Conservation (phyloP, 2,329 filamentous ascomycete genomes). For the Penicillium palitans region DNA sequence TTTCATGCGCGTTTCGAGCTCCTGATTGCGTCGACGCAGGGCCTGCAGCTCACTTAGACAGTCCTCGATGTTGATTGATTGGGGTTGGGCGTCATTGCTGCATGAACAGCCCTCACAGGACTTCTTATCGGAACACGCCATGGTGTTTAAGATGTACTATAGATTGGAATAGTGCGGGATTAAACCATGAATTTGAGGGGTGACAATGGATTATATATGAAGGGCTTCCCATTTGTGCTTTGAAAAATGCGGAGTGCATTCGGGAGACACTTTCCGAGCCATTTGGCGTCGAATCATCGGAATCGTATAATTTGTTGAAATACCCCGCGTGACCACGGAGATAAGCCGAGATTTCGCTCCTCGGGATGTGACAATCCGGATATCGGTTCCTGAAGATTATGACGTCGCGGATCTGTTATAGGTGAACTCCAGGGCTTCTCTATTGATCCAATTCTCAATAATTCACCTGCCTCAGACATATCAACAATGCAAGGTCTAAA, state of each 20-base stretch:
- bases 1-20: conserved; percentile 30
- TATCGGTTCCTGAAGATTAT: not conserved
- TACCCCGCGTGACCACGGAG: not conserved
- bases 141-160: not conserved
- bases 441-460: not conserved
- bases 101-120: conserved; percentile 40
- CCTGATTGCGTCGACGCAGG: conserved; percentile 40
- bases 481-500: not conserved
- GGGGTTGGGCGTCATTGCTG: conserved; percentile 19
- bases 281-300: not conserved
- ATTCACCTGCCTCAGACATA: not conserved
- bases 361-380: conserved; percentile 15
- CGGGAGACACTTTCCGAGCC: conserved; percentile 6
- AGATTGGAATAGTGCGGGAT: not conserved
- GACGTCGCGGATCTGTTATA: not conserved
- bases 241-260: conserved; percentile 1
- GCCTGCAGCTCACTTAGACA: conserved; percentile 43
- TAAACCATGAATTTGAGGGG: conserved; percentile 6
- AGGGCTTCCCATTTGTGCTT: conserved; percentile 11
- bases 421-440: not conserved
- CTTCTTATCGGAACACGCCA: conserved; percentile 21
- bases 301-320: not conserved
- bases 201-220: conserved; percentile 9
- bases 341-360: conserved; percentile 9
- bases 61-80: conserved; percentile 42